phyloP scores from a whole-genome alignment of 2,329 filamentous ascomycete species.

The Myriosclerotinia duriaeana region DNA sequence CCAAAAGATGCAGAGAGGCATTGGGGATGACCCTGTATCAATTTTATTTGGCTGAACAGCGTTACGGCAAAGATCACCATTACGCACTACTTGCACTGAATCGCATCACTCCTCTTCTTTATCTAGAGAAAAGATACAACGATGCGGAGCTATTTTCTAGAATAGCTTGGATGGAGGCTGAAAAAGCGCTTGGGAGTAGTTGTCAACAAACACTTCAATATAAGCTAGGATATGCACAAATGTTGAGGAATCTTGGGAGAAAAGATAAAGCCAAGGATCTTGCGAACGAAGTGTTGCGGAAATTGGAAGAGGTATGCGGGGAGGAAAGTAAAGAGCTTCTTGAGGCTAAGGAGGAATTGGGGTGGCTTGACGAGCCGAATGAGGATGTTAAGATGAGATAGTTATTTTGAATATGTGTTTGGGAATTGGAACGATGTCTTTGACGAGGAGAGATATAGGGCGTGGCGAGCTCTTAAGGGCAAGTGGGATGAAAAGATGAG shows the following conservation, averaged over 20 bases:
- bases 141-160: neutral
- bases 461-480: neutral
- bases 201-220: neutral
- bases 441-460: neutral
- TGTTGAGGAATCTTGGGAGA: neutral
- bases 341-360: neutral
- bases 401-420: neutral
- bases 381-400: neutral
- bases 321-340: neutral
- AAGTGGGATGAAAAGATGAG: neutral
- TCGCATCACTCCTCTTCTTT: fast-evolving
- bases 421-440: neutral
- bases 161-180: neutral
- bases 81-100: too few relatives aligned
- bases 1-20: neutral
- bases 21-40: neutral
- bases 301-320: neutral
- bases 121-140: neutral
- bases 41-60: neutral
- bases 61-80: too few relatives aligned
- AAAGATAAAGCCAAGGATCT: neutral
- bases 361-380: neutral
- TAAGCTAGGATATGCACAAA: neutral
- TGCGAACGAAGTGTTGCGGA: neutral
- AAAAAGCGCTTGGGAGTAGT: neutral